These are phyloP conservation scores for Thelonectria blattea DNA, from an alignment of 2,329 filamentous ascomycete species.

Conservation along the genomic window DNA sequence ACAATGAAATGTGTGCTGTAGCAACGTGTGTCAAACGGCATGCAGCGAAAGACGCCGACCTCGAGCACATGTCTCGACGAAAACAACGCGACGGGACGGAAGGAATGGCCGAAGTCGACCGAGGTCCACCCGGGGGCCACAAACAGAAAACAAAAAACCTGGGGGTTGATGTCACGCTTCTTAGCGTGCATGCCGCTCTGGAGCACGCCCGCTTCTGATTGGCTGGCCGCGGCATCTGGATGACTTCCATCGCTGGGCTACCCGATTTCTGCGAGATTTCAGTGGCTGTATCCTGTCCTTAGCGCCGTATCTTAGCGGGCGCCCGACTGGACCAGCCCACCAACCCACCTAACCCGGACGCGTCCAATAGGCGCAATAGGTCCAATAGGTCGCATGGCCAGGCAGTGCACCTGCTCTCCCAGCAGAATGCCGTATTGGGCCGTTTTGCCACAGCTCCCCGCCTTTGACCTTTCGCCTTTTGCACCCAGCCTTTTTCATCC, in stretches of 20 bases:
- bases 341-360: too few relatives aligned
- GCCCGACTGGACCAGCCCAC: not conserved
- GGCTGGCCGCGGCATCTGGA: too few relatives aligned
- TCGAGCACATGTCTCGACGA: not conserved
- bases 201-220: not conserved
- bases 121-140: not conserved
- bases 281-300: not conserved
- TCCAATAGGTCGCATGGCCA: not conserved
- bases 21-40: not conserved
- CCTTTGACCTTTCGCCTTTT: slow-evolving; percentile 12
- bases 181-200: slow-evolving; percentile 1
- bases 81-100: not conserved
- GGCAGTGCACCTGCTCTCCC: not conserved
- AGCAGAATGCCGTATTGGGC: slow-evolving; percentile 17
- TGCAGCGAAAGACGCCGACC: too few relatives aligned
- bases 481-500: slow-evolving; percentile 37
- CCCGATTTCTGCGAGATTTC: not conserved
- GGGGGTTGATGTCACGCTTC: not conserved
- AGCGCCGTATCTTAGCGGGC: not conserved
- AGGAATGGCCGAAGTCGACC: not conserved
- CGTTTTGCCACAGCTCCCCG: slow-evolving; percentile 40
- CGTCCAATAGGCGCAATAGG: too few relatives aligned
- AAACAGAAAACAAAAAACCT: not conserved
- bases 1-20: not conserved
- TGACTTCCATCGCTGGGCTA: not conserved